Percentiles rank a stretch among this genome's conserved stretches.
These are phyloP conservation scores for Puccinellia tenuiflora DNA, from an alignment of 176 grass and related monocot species.

Conservation along the genomic window DNA sequence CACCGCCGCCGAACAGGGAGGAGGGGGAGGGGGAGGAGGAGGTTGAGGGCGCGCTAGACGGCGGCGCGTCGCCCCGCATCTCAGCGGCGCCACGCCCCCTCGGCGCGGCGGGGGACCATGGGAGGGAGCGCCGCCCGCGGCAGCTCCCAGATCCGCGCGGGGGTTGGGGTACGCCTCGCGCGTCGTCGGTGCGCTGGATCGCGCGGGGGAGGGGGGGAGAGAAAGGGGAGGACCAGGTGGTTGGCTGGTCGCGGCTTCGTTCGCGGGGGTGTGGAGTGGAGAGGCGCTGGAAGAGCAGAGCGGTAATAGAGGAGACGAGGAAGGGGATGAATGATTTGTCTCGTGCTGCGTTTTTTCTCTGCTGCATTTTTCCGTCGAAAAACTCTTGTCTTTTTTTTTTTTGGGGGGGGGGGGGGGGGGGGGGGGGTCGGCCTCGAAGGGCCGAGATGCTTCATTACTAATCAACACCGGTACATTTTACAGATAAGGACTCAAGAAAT, in stretches of 20 bases:
- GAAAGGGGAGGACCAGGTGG: conserved; percentile 10
- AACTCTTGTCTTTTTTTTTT: too few species aligned
- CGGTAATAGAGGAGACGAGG: conserved; percentile 8
- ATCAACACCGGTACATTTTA: too few species aligned
- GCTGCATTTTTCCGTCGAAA: too few species aligned
- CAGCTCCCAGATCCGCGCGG: conserved; percentile 38
- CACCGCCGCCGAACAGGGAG: conserved; percentile 46
- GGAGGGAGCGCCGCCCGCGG: conserved; percentile 26
- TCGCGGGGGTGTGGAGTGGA: conserved; percentile 7
- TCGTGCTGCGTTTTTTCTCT: too few species aligned
- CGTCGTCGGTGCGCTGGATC: conserved; percentile 38
- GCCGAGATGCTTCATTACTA: too few species aligned
- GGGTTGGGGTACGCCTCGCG: conserved; percentile 10
- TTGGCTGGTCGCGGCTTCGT: conserved; percentile 13
- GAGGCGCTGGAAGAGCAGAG: not conserved
- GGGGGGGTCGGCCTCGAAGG: too few species aligned
- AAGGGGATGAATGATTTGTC: too few species aligned
- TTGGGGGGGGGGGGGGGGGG: too few species aligned
- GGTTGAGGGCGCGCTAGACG: conserved; percentile 17
- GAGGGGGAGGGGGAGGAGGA: conserved; percentile 20
- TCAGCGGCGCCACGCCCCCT: conserved; percentile 38
- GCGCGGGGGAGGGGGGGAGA: not conserved
- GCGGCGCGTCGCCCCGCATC: conserved; percentile 55
- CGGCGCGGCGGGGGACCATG: conserved; percentile 41
- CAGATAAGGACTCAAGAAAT: too few species aligned